phyloP scores from a whole-genome alignment of 2,329 filamentous ascomycete genomes.

The Capronia americana region DNA sequence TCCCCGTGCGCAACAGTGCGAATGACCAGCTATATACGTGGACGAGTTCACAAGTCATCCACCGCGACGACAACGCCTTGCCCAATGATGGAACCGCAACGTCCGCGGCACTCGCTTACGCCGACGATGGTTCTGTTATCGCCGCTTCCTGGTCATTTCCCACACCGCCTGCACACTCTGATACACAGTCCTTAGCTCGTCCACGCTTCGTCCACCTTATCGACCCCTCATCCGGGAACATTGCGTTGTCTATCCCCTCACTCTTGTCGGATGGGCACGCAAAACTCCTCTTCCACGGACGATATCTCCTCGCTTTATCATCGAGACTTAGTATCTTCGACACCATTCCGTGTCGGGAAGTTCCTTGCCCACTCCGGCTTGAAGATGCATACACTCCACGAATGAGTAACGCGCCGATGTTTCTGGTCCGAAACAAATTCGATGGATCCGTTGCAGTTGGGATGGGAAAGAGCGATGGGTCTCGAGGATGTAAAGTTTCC shows the following conservation, averaged over 20 bases:
- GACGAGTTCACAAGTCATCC: constrained; percentile 66
- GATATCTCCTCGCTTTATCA: constrained; percentile 77
- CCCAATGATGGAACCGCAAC: constrained; percentile 7
- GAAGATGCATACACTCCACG: constrained; percentile 22
- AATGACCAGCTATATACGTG: constrained; percentile 72
- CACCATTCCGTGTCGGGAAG: constrained; percentile 61
- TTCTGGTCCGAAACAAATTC: constrained; percentile 31
- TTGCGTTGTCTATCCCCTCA: constrained; percentile 71
- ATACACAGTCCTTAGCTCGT: constrained; percentile 41
- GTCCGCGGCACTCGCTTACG: constrained; percentile 74
- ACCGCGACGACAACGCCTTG: constrained; percentile 47
- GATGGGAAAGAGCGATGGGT: constrained; percentile 15
- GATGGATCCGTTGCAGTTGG: constrained; percentile 34
- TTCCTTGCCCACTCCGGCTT: constrained; percentile 20
- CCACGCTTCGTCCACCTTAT: constrained; percentile 75
- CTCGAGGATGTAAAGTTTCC: constrained; percentile 20
- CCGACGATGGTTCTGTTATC: constrained; percentile 82
- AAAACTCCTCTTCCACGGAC: constrained; percentile 73
- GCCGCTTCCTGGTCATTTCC: constrained; percentile 59
- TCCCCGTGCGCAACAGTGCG: constrained; percentile 52
- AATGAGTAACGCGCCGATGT: constrained; percentile 16
- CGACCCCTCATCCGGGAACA: constrained; percentile 70
- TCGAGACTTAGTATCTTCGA: constrained; percentile 80
- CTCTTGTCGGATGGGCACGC: constrained; percentile 70
- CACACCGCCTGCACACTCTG: background rate